phyloP scores from a whole-genome alignment of 345 rosid genomes.

The Hypericum androsaemum region DNA sequence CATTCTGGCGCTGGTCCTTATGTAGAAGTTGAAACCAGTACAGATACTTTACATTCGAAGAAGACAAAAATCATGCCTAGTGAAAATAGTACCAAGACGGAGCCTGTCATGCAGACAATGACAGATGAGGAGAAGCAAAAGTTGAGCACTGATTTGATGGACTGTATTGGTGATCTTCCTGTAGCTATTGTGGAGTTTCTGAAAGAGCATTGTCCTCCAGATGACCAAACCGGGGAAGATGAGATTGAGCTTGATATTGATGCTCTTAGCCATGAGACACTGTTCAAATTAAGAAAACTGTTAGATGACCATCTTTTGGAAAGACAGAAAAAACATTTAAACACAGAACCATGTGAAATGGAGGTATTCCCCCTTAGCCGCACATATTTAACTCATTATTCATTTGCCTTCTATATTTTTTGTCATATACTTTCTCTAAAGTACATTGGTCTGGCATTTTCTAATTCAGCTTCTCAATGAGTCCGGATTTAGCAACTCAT shows the following conservation, averaged over 20 bases:
- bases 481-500: slow-evolving; percentile 60
- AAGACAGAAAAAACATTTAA: slow-evolving; percentile 38
- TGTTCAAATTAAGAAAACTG: slow-evolving; percentile 59
- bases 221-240: slow-evolving; percentile 46
- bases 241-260: slow-evolving; percentile 89
- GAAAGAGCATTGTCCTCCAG: slow-evolving; percentile 48
- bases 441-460: slow-evolving; percentile 9
- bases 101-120: slow-evolving; percentile 38
- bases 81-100: slow-evolving; percentile 29
- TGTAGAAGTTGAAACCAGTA: slow-evolving; percentile 23
- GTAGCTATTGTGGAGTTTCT: slow-evolving; percentile 57
- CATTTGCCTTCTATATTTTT: not conserved
- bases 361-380: slow-evolving; percentile 43
- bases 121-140: slow-evolving; percentile 43
- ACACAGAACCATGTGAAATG: slow-evolving; percentile 59
- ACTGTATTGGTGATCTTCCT: slow-evolving; percentile 57
- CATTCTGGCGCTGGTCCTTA: slow-evolving; percentile 25
- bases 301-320: slow-evolving; percentile 55
- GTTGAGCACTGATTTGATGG: slow-evolving; percentile 46
- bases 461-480: slow-evolving; percentile 45
- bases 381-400: not conserved
- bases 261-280: slow-evolving; percentile 50
- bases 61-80: slow-evolving; percentile 29
- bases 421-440: not conserved
- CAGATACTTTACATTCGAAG: slow-evolving; percentile 23